Conservation (phyloP, 75 land plant species). For the Selaginella moellendorffii region DNA sequence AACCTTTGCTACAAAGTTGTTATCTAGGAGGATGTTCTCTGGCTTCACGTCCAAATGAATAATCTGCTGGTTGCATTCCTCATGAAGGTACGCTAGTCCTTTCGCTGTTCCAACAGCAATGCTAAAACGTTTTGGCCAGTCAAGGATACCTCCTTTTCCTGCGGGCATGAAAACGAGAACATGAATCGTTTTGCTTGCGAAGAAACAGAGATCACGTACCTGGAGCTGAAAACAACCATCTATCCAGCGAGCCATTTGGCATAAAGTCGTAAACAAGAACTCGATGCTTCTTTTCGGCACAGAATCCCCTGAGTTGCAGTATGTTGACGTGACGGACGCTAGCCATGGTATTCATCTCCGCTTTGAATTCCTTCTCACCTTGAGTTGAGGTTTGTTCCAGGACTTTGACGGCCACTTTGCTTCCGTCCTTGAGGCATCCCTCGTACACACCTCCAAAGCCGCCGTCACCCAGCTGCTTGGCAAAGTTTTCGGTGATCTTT, state of each 20-base stretch:
- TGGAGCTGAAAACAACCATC: neutral
- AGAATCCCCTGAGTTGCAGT: neutral
- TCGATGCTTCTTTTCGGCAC: neutral
- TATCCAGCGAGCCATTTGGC: conserved; percentile 8
- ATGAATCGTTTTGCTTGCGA: neutral
- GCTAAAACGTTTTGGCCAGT: neutral
- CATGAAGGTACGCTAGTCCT: conserved; percentile 5
- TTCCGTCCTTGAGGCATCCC: neutral
- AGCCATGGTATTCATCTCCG: conserved; percentile 7
- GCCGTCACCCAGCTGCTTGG: neutral
- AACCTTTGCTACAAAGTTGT: neutral
- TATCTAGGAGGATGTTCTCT: conserved; percentile 7
- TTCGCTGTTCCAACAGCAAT: conserved; percentile 2
- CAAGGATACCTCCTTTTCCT: neutral
- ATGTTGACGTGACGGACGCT: neutral
- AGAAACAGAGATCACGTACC: too few species aligned
- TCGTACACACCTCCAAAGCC: conserved; percentile 7
- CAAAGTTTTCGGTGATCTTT: conserved; percentile 3
- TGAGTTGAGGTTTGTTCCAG: neutral
- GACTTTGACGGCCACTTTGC: neutral
- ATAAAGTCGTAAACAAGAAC: conserved; percentile 8
- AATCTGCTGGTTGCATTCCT: conserved; percentile 4
- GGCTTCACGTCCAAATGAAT: conserved; percentile 2
- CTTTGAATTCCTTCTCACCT: conserved; percentile 8
- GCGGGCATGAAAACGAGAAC: neutral